Evolutionary conservation across 169 alveolate genomes (phyloP).

Genomic region (Cyclospora cayetanensis): DNA sequence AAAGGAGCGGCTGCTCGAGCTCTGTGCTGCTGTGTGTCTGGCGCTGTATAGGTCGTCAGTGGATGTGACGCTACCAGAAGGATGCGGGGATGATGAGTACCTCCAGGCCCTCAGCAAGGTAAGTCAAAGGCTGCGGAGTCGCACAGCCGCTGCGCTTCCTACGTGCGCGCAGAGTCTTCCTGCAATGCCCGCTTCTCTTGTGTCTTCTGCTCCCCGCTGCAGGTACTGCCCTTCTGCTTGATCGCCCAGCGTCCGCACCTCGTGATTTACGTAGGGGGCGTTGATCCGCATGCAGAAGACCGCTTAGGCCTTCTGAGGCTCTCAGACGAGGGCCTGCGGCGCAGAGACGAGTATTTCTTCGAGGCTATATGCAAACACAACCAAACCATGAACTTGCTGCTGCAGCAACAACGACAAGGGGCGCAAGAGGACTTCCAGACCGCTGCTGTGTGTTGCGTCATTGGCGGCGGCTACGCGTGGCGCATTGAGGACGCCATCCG

Average conservation of each 20-base stretch:
- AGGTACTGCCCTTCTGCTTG: not conserved
- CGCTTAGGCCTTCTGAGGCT: conserved; percentile 68
- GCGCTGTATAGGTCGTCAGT: conserved; percentile 23
- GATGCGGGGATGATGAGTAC: conserved; percentile 24
- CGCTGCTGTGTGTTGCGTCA: conserved; percentile 14
- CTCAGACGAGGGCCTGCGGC: conserved; percentile 70
- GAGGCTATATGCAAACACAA: conserved; percentile 45
- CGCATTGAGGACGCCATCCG: not conserved
- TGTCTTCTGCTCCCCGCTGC: not conserved
- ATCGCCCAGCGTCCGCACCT: conserved; percentile 28
- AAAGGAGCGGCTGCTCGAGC: not conserved
- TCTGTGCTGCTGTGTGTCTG: not conserved
- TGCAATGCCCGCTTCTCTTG: not conserved
- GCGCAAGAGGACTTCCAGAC: not conserved
- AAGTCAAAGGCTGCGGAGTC: not conserved
- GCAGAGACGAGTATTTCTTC: conserved; percentile 68
- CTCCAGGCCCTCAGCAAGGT: not conserved
- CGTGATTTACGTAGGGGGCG: conserved; percentile 76
- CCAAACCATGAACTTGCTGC: not conserved
- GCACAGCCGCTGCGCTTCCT: not conserved
- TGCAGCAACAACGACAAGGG: not conserved
- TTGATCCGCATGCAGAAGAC: conserved; percentile 73
- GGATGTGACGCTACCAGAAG: conserved; percentile 17
- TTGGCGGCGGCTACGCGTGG: conserved; percentile 22
- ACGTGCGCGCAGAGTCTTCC: not conserved